Base-by-base conservation (phyloP, 2,329 filamentous ascomycete genomes). In the Neonectria neomacrospora region DNA sequence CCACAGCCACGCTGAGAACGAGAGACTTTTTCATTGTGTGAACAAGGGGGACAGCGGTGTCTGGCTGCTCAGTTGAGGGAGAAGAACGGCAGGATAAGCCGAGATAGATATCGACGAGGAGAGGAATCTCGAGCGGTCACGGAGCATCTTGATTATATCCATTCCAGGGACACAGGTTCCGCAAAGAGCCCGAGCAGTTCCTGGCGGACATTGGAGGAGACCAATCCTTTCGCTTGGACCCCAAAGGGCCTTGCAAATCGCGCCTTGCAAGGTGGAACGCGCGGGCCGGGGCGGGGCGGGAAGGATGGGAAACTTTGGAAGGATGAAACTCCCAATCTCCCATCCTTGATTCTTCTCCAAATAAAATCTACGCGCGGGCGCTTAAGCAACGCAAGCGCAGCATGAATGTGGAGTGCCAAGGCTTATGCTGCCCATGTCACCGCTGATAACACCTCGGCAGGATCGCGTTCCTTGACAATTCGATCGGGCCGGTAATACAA, bases 1-100 rank as follows among this genome's bases (percentile, higher is more conserved):
- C 47, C n/a, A 58, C 28, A n/a, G 47, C 55, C n/a, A 23, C 47
- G 55, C 55, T 18, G 32, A 52, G 12, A 52, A 58, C 7, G 47
- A 58, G 39, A 22, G 55, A 53, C 34, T 22, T 34, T 37, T 18
- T 58, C 55, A 58, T 45, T 11, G 30, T 23, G 34, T 22, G 39
- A 26, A 23, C 11, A 41, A 34, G 20, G 14, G 14, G n/a, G 22
- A 32, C 47, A 26, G 22, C 45, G 51, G 14, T 14, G 18, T 32
- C n/a, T 52, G 26, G 12, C 34, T 32, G 23, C 22, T 44, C 14
- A 30, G 47, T 47, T n/a, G 22, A 9, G 23, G 20, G 22, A 47
- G n/a, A 23, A 44, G 47, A 52, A 32, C 44, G 23, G 22, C 48
- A 34, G 16, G 28, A 58, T 34, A 51, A 22, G 23, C 12, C 16